These are phyloP conservation scores for Orbilia ellipsospora DNA, from an alignment of 2,329 filamentous ascomycete genomes.

Conservation along the genomic window DNA sequence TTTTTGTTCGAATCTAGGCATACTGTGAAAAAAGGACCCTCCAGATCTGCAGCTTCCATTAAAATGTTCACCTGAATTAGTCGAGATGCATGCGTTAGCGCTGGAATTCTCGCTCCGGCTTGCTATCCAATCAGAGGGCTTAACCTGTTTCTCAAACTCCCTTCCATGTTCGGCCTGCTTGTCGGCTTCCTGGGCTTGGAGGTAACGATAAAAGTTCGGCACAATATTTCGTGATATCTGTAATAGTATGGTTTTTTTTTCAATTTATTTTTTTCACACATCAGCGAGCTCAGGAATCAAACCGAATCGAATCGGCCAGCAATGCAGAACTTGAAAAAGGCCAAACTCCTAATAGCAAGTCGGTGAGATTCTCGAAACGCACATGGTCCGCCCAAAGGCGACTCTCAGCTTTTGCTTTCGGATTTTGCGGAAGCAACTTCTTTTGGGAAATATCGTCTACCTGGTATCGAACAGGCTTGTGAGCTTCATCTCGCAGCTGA, in stretches of 20 bases:
- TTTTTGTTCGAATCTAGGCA: neutral
- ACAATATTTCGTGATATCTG: constrained; percentile 81
- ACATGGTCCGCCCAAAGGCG: constrained; percentile 85
- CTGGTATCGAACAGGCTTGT: constrained; percentile 61
- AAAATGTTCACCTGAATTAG: constrained; percentile 60
- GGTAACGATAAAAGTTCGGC: constrained; percentile 78
- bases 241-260: neutral
- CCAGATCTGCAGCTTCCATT: constrained; percentile 61
- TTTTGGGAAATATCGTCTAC: constrained; percentile 77
- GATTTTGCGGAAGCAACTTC: constrained; percentile 73
- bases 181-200: constrained; percentile 72
- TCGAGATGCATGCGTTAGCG: constrained; percentile 36
- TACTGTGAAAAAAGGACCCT: constrained; percentile 59
- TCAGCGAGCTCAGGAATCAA: constrained; percentile 3
- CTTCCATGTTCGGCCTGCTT: constrained; percentile 71
- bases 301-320: neutral
- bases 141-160: constrained; percentile 74
- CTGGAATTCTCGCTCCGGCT: constrained; percentile 33
- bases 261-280: neutral
- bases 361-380: constrained; percentile 32
- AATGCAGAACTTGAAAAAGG: constrained; percentile 2
- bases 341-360: neutral
- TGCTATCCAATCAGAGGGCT: constrained; percentile 28
- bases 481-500: neutral
- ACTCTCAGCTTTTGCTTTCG: constrained; percentile 77